These are phyloP conservation scores for Picea abies DNA, from an alignment of 83 land plant species.

Conservation along the genomic window DNA sequence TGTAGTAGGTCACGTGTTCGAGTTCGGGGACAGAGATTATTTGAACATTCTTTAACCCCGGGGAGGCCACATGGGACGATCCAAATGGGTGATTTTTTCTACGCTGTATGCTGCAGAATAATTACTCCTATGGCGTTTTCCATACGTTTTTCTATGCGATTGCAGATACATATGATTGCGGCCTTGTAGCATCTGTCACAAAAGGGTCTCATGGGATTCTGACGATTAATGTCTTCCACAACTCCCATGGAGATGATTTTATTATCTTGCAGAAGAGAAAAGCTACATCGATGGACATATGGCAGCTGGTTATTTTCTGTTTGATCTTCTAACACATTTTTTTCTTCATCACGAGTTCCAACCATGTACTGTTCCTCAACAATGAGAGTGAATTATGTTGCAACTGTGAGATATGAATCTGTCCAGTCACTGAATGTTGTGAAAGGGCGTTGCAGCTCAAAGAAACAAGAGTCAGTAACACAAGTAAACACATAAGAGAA, in stretches of 20 bases:
- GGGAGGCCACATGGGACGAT: conserved; percentile 21
- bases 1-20: conserved; percentile 28
- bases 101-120: conserved; percentile 73
- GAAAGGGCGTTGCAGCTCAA: too few species aligned
- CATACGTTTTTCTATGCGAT: conserved; percentile 39
- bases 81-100: conserved; percentile 80
- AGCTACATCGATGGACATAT: too few species aligned
- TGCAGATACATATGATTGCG: conserved; percentile 66
- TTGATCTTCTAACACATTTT: too few species aligned
- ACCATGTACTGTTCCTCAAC: too few species aligned
- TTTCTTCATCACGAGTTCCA: too few species aligned
- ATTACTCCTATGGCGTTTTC: conserved; percentile 59
- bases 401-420: too few species aligned
- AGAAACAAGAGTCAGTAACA: too few species aligned
- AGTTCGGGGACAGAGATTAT: conserved; percentile 60
- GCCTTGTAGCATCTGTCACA: conserved; percentile 73
- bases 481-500: too few species aligned
- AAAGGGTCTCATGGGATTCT: conserved; percentile 42
- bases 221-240: neutral
- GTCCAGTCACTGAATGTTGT: too few species aligned
- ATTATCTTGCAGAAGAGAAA: too few species aligned
- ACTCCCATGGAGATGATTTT: neutral
- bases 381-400: too few species aligned
- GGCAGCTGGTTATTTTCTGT: too few species aligned
- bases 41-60: conserved; percentile 71